These are phyloP conservation scores for Teunomyces barrocoloradensis DNA, from an alignment of 805 yeast species.

Conservation along the genomic window DNA sequence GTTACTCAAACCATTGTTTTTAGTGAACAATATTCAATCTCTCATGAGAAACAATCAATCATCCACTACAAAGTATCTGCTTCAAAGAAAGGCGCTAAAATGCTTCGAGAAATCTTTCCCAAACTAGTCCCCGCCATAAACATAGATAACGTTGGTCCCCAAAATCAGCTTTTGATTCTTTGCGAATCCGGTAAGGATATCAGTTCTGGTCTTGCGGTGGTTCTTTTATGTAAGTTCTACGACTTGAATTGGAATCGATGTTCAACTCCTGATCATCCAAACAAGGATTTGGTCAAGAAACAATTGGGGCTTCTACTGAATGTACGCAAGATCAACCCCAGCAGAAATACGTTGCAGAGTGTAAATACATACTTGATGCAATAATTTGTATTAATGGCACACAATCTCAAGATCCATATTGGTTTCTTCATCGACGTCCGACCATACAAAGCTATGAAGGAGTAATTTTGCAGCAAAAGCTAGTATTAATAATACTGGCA, in stretches of 20 bases:
- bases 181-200: constrained; percentile 69
- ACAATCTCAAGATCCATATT: background rate
- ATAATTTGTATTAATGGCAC: background rate
- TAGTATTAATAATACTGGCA: constrained; percentile 46
- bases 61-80: constrained; percentile 20
- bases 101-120: constrained; percentile 49
- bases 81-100: constrained; percentile 66
- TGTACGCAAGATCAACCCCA: constrained; percentile 61
- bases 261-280: constrained; percentile 9
- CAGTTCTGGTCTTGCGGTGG: constrained; percentile 57
- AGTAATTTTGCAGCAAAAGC: constrained; percentile 37
- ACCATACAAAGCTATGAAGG: constrained; percentile 25
- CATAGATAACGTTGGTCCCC: constrained; percentile 5
- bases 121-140: constrained; percentile 30
- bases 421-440: constrained; percentile 13
- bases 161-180: constrained; percentile 38
- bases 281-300: constrained; percentile 54
- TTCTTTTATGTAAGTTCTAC: constrained; percentile 48
- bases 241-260: constrained; percentile 38
- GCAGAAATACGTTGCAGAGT: constrained; percentile 73
- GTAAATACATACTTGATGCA: constrained; percentile 55
- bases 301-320: constrained; percentile 53
- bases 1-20: constrained; percentile 21
- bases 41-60: constrained; percentile 10
- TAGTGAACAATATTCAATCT: constrained; percentile 16